Base-by-base conservation (phyloP, 352 stramenopile species). In the Detonula confervacea region DNA sequence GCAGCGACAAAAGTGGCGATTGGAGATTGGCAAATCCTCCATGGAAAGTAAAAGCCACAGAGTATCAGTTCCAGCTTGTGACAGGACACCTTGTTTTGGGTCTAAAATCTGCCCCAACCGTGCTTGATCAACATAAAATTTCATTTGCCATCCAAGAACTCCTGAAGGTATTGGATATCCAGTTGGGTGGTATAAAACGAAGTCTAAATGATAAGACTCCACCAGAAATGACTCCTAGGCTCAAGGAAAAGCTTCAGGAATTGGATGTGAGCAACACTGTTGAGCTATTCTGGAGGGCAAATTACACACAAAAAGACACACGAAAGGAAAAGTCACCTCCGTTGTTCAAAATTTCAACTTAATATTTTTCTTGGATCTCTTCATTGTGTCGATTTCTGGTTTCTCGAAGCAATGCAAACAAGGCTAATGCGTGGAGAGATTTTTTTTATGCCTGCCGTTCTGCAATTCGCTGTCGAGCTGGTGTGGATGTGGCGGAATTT, bases 91-190 rank as follows among this genome's bases (percentile, higher is more conserved):
- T 95, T 59, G 89, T 93, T 46, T 73, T 67, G n/a, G 69, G 75
- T 6, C 73, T 95, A 24, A 94, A 88, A 76, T 87, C 87, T 42
- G 83, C 88, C 14, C 35, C 75, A 7, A 83, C 77, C 14, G 77
- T 80, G 29, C 56, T 87, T 30, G 91, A 94, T 62, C 91, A 95
- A 61, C 77, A 94, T 61, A 95, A 94, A 65, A 87, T 95, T 77
- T 87, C 75, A 30, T 93, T 91, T 80, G 80, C 86, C n/a, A 93
- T 95, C 62, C 91, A 95, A 68, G 86, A 95, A 70, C 39, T 93
- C 24, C 68, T 95, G 27, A 75, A 81, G 51, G 42, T 92, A 25
- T 67, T 93, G 20, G 77, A 93, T 79, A 42, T 65, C 42, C 76
- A 67, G 54, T n/a, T 76, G 18, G 62, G 49, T 55, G 64, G 60